Conservation (phyloP, 352 stramenopile species). For the Pythium sukuiense region DNA sequence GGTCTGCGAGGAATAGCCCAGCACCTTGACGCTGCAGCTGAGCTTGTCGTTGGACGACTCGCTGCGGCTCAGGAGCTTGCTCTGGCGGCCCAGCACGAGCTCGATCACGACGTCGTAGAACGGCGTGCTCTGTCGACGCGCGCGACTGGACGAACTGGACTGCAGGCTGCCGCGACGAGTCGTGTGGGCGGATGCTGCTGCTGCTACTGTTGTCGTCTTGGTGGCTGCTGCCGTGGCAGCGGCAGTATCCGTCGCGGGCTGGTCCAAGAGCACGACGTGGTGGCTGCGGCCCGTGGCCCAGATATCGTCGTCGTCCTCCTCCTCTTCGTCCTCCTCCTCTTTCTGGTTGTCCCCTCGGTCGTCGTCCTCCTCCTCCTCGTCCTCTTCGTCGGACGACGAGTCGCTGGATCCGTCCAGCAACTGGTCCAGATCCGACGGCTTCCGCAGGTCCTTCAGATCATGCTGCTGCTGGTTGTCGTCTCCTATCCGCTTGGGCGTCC, state of each 20-base stretch:
- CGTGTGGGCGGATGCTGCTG: not conserved
- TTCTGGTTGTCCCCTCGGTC: constrained; percentile 4
- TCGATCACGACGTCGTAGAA: constrained; percentile 47
- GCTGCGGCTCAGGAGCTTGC: constrained; percentile 44
- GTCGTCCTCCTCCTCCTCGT: constrained; percentile 1
- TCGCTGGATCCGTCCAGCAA: constrained; percentile 6
- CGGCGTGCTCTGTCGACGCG: not conserved
- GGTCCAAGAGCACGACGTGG: constrained; percentile 10
- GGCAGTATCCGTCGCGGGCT: constrained; percentile 2
- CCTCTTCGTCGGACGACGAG: constrained; percentile 25
- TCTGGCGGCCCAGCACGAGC: constrained; percentile 48
- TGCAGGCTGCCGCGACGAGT: not conserved
- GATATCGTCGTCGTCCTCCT: constrained; percentile 29
- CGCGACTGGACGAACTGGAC: not conserved
- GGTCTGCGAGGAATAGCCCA: constrained; percentile 40
- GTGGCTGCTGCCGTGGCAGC: constrained; percentile 9
- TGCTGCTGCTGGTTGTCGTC: constrained; percentile 3
- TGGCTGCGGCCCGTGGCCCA: constrained; percentile 16
- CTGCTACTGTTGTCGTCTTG: constrained; percentile 5
- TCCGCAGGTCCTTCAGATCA: not conserved
- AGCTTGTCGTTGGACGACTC: constrained; percentile 47
- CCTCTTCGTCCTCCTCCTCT: constrained; percentile 12
- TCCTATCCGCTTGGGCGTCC: constrained; percentile 13
- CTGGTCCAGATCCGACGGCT: constrained; percentile 5
- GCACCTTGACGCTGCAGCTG: constrained; percentile 55